Conservation (phyloP, 1,284 basidiomycete genomes). For the Fomitopsis palustris region DNA sequence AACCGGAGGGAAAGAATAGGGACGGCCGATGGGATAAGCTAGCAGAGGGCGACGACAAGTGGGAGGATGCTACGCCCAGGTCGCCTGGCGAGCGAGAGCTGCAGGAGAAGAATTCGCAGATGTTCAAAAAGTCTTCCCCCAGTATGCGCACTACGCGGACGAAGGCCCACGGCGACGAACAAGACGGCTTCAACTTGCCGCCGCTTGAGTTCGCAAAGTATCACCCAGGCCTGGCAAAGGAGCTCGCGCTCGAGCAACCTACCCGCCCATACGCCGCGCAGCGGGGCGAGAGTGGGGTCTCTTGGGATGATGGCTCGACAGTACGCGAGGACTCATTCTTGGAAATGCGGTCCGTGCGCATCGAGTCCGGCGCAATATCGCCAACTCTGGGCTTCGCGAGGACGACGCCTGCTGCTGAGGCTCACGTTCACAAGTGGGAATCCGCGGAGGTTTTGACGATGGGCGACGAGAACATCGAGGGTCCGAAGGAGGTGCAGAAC, state of each 20-base stretch:
- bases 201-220: slow-evolving; percentile 42
- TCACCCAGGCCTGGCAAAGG: slow-evolving; percentile 50
- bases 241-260: slow-evolving; percentile 39
- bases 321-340: slow-evolving; percentile 47
- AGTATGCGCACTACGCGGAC: slow-evolving; percentile 46
- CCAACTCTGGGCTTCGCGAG: slow-evolving; percentile 44
- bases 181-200: slow-evolving; percentile 30
- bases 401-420: slow-evolving; percentile 53
- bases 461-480: slow-evolving; percentile 26
- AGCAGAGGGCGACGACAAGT: slow-evolving; percentile 16
- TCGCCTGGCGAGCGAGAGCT: slow-evolving; percentile 13
- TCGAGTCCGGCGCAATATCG: slow-evolving; percentile 46
- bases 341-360: slow-evolving; percentile 38
- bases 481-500: slow-evolving; percentile 30
- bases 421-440: slow-evolving; percentile 60
- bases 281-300: slow-evolving; percentile 36
- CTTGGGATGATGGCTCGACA: slow-evolving; percentile 56
- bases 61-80: slow-evolving; percentile 16
- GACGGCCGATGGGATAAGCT: slow-evolving; percentile 18
- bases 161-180: slow-evolving; percentile 31
- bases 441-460: slow-evolving; percentile 63
- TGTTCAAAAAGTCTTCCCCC: slow-evolving; percentile 62
- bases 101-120: slow-evolving; percentile 33
- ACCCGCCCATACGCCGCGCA: slow-evolving; percentile 36
- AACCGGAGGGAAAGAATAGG: slow-evolving; percentile 15